Evolutionary conservation across 352 stramenopile genomes (phyloP).

Genomic region (Plasmopara halstedii): DNA sequence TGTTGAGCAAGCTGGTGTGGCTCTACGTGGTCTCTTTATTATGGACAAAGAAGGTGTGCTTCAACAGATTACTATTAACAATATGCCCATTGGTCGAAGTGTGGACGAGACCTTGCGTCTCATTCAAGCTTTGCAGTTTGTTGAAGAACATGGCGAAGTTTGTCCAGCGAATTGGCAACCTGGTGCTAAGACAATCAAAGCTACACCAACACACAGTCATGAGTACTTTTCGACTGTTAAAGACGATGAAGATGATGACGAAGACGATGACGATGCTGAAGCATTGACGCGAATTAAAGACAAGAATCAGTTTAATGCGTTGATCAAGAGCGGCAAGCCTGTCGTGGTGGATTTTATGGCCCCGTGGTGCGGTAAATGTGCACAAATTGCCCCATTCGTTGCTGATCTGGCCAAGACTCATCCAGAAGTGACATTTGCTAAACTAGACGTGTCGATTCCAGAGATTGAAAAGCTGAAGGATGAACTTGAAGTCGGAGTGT

Average conservation of each 20-base stretch:
- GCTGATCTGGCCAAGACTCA: slow-evolving; percentile 58
- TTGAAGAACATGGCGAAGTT: slow-evolving; percentile 88
- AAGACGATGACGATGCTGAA: slow-evolving; percentile 31
- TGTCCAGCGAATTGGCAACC: slow-evolving; percentile 92
- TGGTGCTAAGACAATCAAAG: slow-evolving; percentile 85
- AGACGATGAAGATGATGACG: slow-evolving; percentile 37
- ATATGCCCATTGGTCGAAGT: slow-evolving; percentile 87
- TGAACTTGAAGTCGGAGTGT: slow-evolving; percentile 57
- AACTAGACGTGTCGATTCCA: slow-evolving; percentile 63
- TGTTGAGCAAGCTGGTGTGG: slow-evolving; percentile 74
- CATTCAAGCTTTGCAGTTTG: slow-evolving; percentile 90
- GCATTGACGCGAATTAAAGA: slow-evolving; percentile 47
- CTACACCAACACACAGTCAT: slow-evolving; percentile 72
- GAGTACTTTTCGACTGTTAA: slow-evolving; percentile 81
- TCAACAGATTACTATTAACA: slow-evolving; percentile 88
- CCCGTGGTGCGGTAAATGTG: slow-evolving; percentile 84
- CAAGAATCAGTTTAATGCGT: slow-evolving; percentile 52
- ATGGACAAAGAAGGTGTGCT: slow-evolving; percentile 87
- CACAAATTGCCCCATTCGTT: slow-evolving; percentile 75
- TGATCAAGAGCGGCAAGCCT: slow-evolving; percentile 60
- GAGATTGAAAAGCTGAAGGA: slow-evolving; percentile 73
- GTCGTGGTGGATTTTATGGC: slow-evolving; percentile 79
- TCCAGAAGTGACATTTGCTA: slow-evolving; percentile 67
- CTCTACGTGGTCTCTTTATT: slow-evolving; percentile 89
- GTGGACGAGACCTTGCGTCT: slow-evolving; percentile 91